Conservation (phyloP, 1,284 basidiomycete species). For the Ustilago xerochloae region DNA sequence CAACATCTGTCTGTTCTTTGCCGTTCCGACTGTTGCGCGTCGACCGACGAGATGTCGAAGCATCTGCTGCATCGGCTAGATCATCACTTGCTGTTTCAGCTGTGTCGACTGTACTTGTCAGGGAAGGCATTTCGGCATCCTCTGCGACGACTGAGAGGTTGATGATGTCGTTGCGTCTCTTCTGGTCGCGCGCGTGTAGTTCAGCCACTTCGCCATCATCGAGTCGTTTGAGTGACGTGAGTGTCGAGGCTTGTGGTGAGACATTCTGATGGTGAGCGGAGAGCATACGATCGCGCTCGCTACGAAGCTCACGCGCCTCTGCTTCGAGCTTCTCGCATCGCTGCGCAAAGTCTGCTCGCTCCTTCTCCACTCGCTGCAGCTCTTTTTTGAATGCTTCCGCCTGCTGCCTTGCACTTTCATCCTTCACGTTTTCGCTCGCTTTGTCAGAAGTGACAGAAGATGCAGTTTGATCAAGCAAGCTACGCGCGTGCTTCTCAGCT, state of each 20-base stretch:
- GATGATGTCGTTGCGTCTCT: constrained; percentile 23
- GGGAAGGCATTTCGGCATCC: constrained; percentile 18
- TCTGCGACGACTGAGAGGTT: constrained; percentile 30
- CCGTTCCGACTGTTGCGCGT: constrained; percentile 1
- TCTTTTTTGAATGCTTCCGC: constrained; percentile 8
- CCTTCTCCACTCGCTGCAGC: constrained; percentile 12
- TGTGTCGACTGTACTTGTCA: constrained; percentile 11
- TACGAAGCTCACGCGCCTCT: constrained; percentile 27
- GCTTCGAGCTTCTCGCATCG: constrained; percentile 28
- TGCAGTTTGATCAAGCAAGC: constrained; percentile 27
- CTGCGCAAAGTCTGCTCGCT: constrained; percentile 12
- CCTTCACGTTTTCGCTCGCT: neutral
- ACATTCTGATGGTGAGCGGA: neutral
- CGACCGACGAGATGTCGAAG: constrained; percentile 8
- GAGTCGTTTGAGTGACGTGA: constrained; percentile 26
- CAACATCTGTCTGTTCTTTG: constrained; percentile 7
- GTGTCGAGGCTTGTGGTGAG: neutral
- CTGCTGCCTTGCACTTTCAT: constrained; percentile 7
- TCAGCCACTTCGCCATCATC: constrained; percentile 33
- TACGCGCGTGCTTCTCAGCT: constrained; percentile 21
- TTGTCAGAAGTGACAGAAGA: neutral
- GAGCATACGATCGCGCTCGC: constrained; percentile 20
- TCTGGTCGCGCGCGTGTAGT: constrained; percentile 30
- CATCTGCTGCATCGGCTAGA: neutral
- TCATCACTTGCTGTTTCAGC: constrained; percentile 13